Evolutionary conservation across 2,329 filamentous ascomycete genomes (phyloP).

Genomic region (Waltergamsia citrina): DNA sequence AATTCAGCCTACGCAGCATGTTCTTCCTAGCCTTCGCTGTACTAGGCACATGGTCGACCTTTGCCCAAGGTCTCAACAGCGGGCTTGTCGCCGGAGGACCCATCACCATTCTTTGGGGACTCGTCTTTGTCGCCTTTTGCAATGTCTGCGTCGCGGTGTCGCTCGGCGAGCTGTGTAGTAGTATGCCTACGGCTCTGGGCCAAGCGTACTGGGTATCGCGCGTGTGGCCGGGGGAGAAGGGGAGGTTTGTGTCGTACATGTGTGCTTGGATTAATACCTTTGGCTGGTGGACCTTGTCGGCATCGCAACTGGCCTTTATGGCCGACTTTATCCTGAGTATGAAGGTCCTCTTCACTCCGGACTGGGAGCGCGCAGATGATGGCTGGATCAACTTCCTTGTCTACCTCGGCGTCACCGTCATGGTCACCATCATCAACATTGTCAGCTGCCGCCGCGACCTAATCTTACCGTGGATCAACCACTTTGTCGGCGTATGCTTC

Average conservation of each 20-base stretch:
- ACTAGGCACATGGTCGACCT: constrained; percentile 40
- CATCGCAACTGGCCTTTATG: constrained; percentile 40
- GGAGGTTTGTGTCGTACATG: constrained; percentile 36
- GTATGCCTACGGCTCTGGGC: constrained; percentile 42
- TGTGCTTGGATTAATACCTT: constrained; percentile 45
- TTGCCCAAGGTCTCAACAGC: constrained; percentile 27
- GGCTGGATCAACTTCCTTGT: constrained; percentile 39
- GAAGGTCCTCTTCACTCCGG: constrained; percentile 32
- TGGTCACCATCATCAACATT: constrained; percentile 32
- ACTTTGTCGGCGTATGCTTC: constrained; percentile 37
- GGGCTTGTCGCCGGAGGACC: constrained; percentile 36
- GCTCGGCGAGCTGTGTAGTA: constrained; percentile 36
- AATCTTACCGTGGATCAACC: constrained; percentile 30
- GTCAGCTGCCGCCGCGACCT: constrained; percentile 26
- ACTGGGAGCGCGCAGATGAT: constrained; percentile 23
- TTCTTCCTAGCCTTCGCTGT: constrained; percentile 39
- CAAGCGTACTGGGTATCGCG: constrained; percentile 36
- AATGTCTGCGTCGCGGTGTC: constrained; percentile 36
- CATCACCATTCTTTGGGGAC: constrained; percentile 35
- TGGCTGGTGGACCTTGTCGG: constrained; percentile 41
- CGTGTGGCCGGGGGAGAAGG: constrained; percentile 18
- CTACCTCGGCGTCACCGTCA: constrained; percentile 32
- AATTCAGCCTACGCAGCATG: constrained; percentile 38
- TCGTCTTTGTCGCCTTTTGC: constrained; percentile 33
- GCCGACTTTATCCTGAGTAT: constrained; percentile 38